These are phyloP conservation scores for Toxoplasma gondii DNA, from an alignment of 169 alveolate genomes.

Conservation along the genomic window DNA sequence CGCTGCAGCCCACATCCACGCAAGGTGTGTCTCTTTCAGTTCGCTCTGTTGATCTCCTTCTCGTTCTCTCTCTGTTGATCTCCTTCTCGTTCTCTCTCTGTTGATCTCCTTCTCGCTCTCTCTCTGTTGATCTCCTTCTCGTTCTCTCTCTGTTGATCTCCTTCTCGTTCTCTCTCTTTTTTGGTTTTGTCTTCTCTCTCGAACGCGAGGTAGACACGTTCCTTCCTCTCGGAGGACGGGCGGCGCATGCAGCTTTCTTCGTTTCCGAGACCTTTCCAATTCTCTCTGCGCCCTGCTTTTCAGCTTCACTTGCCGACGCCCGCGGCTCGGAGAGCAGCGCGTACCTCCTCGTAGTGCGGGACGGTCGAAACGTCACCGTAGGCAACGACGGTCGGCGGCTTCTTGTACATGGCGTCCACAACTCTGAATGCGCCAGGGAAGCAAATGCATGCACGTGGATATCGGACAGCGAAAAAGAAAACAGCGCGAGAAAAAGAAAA, in stretches of 20 bases:
- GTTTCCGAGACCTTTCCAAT: neutral
- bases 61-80: neutral
- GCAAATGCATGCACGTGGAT: neutral
- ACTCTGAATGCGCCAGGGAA: conserved; percentile 55
- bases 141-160: neutral
- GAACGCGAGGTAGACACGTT: neutral
- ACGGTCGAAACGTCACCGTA: conserved; percentile 80
- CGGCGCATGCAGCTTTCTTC: neutral
- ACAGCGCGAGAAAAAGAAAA: neutral
- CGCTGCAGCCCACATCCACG: too few relatives aligned
- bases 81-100: neutral
- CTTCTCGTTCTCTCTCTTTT: neutral
- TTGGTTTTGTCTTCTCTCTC: neutral
- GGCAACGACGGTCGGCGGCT: conserved; percentile 82
- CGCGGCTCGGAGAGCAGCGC: conserved; percentile 50
- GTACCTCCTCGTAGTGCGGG: conserved; percentile 84
- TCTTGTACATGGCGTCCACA: conserved; percentile 72
- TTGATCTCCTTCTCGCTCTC: too few relatives aligned
- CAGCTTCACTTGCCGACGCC: neutral
- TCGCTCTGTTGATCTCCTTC: neutral
- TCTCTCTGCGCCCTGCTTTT: neutral
- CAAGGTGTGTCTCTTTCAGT: too few relatives aligned
- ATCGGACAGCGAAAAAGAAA: too few relatives aligned
- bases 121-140: neutral
- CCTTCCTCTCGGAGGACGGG: neutral